These are phyloP conservation scores for Tetracentron sinense DNA, from an alignment of 164 flowering plant species.

Conservation along the genomic window DNA sequence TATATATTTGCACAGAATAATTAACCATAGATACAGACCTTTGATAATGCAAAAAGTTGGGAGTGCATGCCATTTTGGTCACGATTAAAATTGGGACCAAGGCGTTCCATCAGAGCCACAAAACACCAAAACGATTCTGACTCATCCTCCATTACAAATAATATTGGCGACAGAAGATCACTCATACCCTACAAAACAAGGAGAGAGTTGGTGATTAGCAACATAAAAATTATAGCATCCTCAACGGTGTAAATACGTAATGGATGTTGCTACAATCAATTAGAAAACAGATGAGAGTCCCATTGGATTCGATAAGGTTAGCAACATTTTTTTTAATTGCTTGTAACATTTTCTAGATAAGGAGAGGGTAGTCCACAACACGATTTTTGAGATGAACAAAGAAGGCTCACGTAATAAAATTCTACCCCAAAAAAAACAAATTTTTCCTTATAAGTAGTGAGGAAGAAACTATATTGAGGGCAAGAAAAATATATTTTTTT, in stretches of 20 bases:
- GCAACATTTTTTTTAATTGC: too few relatives aligned
- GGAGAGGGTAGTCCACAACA: too few relatives aligned
- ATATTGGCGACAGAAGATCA: slow-evolving; percentile 89
- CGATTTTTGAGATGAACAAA: too few relatives aligned
- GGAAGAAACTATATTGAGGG: too few relatives aligned
- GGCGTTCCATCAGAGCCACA: slow-evolving; percentile 87
- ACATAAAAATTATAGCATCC: background rate
- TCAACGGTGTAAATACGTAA: background rate
- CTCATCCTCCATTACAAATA: slow-evolving; percentile 88
- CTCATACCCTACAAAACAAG: slow-evolving; percentile 80
- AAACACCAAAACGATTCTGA: slow-evolving; percentile 96
- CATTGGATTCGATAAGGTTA: too few relatives aligned
- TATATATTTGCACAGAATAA: background rate
- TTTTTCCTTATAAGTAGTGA: too few relatives aligned
- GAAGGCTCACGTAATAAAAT: too few relatives aligned
- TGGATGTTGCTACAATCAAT: too few relatives aligned
- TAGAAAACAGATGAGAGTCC: too few relatives aligned
- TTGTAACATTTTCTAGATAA: too few relatives aligned
- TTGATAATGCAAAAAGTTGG: slow-evolving; percentile 87
- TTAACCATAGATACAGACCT: slow-evolving; percentile 44
- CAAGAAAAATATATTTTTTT: too few relatives aligned
- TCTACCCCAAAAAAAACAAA: too few relatives aligned
- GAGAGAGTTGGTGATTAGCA: slow-evolving; percentile 5
- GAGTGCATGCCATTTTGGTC: slow-evolving; percentile 99
- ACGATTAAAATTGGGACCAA: slow-evolving; percentile 96